phyloP scores from a whole-genome alignment of 2,329 filamentous ascomycete genomes.

The Fusarium sp. region DNA sequence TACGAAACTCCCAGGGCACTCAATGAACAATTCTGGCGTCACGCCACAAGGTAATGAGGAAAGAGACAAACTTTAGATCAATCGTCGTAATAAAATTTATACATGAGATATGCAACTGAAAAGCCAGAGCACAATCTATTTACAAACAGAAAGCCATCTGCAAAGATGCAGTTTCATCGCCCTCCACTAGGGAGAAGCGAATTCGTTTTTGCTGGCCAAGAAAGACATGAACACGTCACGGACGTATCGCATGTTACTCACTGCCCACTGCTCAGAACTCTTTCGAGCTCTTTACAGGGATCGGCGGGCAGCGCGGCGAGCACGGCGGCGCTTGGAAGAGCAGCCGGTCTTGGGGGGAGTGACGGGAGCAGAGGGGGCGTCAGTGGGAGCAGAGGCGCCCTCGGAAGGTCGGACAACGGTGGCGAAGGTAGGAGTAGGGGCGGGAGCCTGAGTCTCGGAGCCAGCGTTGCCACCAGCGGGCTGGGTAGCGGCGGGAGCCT shows the following conservation, averaged over 20 bases:
- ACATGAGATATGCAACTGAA: constrained; percentile 41
- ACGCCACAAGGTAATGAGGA: neutral
- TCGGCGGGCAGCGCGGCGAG: constrained; percentile 38
- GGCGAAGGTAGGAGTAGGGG: constrained; percentile 39
- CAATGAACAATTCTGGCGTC: neutral
- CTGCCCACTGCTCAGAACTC: neutral
- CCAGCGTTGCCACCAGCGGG: constrained; percentile 18
- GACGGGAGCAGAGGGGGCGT: constrained; percentile 21
- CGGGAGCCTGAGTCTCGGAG: constrained; percentile 10
- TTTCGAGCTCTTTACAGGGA: constrained; percentile 37
- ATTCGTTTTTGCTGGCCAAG: constrained; percentile 15
- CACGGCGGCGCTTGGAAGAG: constrained; percentile 37
- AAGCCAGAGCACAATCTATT: constrained; percentile 43
- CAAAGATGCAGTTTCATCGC: constrained; percentile 29
- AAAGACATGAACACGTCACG: constrained; percentile 20
- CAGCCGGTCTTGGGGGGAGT: constrained; percentile 39
- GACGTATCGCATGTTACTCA: constrained; percentile 3
- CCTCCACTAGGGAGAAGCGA: constrained; percentile 34
- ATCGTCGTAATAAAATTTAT: constrained; percentile 43
- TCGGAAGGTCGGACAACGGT: constrained; percentile 37
- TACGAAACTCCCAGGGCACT: neutral
- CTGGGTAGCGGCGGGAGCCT: constrained; percentile 32
- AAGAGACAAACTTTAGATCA: neutral
- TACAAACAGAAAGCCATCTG: constrained; percentile 44
- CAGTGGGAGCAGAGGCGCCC: constrained; percentile 20